These are phyloP conservation scores for Kurtzmaniella fragi DNA, from an alignment of 805 yeast genomes.

Conservation along the genomic window DNA sequence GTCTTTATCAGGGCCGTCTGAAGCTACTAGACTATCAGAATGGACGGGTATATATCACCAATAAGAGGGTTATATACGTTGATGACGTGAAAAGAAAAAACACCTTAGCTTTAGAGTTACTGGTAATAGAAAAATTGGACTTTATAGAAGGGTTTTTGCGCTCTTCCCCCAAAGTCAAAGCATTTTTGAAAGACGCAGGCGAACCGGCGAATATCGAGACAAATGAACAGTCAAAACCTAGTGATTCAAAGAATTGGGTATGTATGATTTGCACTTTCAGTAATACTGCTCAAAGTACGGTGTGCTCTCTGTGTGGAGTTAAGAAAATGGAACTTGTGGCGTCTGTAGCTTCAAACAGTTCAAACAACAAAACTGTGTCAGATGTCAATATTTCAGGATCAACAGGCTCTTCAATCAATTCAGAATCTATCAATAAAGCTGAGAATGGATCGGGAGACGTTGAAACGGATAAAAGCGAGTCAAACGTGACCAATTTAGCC, in stretches of 20 bases:
- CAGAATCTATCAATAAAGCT: constrained; percentile 11
- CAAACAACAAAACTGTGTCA: constrained; percentile 11
- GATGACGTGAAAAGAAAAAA: constrained; percentile 39
- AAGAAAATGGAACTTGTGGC: constrained; percentile 5
- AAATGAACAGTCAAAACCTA: neutral
- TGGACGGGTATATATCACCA: constrained; percentile 78
- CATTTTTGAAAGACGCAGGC: constrained; percentile 12
- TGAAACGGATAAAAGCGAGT: constrained; percentile 59
- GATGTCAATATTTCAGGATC: neutral
- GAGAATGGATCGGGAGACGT: constrained; percentile 42
- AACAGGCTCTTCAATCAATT: too few relatives aligned
- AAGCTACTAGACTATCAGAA: constrained; percentile 60
- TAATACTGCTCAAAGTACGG: constrained; percentile 32
- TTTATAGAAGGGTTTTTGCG: constrained; percentile 56
- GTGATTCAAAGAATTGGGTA: constrained; percentile 49
- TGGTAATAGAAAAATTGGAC: constrained; percentile 35
- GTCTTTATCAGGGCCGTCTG: constrained; percentile 72
- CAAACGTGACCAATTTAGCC: constrained; percentile 29
- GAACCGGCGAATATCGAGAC: neutral
- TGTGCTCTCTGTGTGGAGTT: constrained; percentile 38
- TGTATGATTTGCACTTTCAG: constrained; percentile 87
- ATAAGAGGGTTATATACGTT: constrained; percentile 66
- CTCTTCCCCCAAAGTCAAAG: constrained; percentile 72
- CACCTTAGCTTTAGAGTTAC: constrained; percentile 46
- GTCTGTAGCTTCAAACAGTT: constrained; percentile 12